phyloP scores from a whole-genome alignment of 208 protist genomes.

The Trypanosomatidae sp. region DNA sequence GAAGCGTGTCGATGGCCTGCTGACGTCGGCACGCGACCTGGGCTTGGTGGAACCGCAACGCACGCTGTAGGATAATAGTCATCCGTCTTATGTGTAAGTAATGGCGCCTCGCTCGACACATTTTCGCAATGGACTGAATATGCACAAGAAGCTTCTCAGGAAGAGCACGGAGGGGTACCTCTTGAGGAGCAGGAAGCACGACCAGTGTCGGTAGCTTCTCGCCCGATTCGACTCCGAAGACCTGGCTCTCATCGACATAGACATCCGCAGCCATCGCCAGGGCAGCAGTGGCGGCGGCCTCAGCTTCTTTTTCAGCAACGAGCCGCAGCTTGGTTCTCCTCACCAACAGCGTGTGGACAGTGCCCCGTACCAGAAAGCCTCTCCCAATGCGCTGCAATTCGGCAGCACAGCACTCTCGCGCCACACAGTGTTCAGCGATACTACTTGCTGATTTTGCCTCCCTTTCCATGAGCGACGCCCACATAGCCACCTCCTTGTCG shows the following conservation, averaged over 20 bases:
- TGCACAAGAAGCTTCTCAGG: constrained; percentile 16
- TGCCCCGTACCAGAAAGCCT: constrained; percentile 2
- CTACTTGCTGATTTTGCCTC: neutral
- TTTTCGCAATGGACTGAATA: constrained; percentile 13
- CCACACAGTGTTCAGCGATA: constrained; percentile 5
- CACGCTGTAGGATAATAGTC: constrained; percentile 7
- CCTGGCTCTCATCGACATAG: neutral
- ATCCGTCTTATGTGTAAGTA: neutral
- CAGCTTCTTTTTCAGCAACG: neutral
- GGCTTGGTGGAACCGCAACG: constrained; percentile 14
- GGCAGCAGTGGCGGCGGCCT: neutral
- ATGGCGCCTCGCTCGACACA: constrained; percentile 6
- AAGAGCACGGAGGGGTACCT: constrained; percentile 1
- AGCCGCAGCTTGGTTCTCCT: neutral
- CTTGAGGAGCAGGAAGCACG: neutral
- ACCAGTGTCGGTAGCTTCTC: neutral
- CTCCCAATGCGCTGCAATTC: constrained; percentile 28
- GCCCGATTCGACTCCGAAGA: neutral
- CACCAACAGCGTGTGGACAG: neutral
- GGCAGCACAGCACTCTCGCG: constrained; percentile 3
- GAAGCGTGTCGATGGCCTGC: constrained; percentile 15
- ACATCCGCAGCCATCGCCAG: neutral
- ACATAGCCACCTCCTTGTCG: neutral
- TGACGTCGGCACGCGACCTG: neutral
- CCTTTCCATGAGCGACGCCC: neutral